Evolutionary conservation across 352 stramenopile genomes (phyloP).

Genomic region (Globisporangium echinulatum): DNA sequence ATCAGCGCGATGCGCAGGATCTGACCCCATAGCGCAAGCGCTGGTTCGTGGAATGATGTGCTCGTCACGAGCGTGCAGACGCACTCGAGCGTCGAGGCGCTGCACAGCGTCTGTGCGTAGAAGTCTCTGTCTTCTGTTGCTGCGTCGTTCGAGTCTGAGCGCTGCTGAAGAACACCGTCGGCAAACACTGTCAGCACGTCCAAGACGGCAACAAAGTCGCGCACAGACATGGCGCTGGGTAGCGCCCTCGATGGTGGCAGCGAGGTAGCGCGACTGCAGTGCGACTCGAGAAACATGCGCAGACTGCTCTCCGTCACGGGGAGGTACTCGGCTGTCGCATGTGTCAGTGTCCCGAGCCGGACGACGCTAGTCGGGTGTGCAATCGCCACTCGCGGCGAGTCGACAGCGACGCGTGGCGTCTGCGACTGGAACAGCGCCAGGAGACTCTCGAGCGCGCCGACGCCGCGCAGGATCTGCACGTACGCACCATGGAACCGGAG

Average conservation of each 20-base stretch:
- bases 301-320: constrained; percentile 29
- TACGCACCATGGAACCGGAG: constrained; percentile 43
- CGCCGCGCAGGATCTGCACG: constrained; percentile 25
- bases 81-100: constrained; percentile 33
- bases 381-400: constrained; percentile 34
- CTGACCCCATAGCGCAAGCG: constrained; percentile 30
- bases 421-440: constrained; percentile 38
- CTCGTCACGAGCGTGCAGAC: constrained; percentile 32
- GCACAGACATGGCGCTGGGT: not conserved
- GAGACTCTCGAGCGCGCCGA: constrained; percentile 32
- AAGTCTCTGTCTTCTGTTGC: constrained; percentile 19
- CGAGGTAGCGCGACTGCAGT: constrained; percentile 17
- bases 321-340: constrained; percentile 12
- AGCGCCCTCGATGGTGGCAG: too few relatives aligned
- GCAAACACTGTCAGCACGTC: constrained; percentile 37
- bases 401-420: constrained; percentile 18
- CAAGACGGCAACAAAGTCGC: constrained; percentile 32
- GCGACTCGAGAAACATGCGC: constrained; percentile 33
- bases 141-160: not conserved
- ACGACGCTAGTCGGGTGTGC: constrained; percentile 42
- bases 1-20: constrained; percentile 26
- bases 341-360: constrained; percentile 18
- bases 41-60: constrained; percentile 24
- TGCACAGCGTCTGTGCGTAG: constrained; percentile 25
- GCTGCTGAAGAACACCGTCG: constrained; percentile 1